Evolutionary conservation across 345 rosid genomes (phyloP).

Genomic region (Citrus unshiu): DNA sequence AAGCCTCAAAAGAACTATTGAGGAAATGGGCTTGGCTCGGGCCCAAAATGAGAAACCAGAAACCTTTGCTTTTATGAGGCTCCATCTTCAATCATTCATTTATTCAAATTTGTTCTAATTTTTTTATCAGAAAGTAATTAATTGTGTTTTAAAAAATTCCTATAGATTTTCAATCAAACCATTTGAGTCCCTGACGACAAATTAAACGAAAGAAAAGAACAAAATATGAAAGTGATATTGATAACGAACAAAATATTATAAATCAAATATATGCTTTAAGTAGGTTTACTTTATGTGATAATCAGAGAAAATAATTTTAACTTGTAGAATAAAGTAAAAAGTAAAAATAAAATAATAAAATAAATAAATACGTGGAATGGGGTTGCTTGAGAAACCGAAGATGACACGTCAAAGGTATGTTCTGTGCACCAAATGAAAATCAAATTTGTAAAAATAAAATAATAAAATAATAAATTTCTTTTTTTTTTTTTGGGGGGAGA

Average conservation of each 20-base stretch:
- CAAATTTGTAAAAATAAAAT: neutral
- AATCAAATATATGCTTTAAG: too few relatives aligned
- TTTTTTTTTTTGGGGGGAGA: too few relatives aligned
- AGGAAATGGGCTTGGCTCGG: neutral
- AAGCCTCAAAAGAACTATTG: too few relatives aligned
- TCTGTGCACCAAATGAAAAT: neutral
- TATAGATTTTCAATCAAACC: neutral
- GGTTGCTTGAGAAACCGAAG: slow-evolving; percentile 1
- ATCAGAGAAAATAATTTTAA: too few relatives aligned
- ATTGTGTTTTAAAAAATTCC: too few relatives aligned
- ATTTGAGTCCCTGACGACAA: neutral
- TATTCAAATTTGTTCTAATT: too few relatives aligned
- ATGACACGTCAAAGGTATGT: slow-evolving; percentile 19
- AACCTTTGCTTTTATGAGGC: too few relatives aligned
- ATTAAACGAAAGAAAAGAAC: neutral
- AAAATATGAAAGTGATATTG: neutral
- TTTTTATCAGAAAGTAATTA: neutral
- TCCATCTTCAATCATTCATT: neutral
- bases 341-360: neutral
- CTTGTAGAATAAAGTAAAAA: too few relatives aligned
- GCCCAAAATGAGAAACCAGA: too few relatives aligned
- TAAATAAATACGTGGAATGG: neutral
- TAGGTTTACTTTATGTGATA: too few relatives aligned
- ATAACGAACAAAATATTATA: too few relatives aligned
- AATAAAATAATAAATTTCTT: too few relatives aligned